These are phyloP conservation scores for Rhynchosporium secalis DNA, from an alignment of 2,329 filamentous ascomycete genomes.

Conservation along the genomic window DNA sequence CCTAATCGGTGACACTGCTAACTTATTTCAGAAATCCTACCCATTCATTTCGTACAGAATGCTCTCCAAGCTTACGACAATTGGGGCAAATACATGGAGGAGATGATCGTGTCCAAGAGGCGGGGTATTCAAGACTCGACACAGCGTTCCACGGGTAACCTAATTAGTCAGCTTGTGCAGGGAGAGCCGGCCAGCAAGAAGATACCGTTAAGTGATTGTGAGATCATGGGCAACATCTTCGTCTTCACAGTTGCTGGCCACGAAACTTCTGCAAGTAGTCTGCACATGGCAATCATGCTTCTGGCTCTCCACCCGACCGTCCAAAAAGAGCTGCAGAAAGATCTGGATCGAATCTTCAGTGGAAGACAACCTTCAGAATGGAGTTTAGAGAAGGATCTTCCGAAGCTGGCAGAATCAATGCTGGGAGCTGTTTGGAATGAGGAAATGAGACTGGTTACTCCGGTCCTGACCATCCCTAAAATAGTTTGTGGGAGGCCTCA, in stretches of 20 bases:
- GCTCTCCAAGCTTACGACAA: constrained; percentile 21
- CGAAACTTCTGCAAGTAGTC: constrained; percentile 73
- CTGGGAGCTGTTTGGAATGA: constrained; percentile 76
- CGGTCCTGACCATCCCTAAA: constrained; percentile 74
- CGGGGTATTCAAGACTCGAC: constrained; percentile 10
- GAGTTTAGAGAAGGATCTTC: constrained; percentile 68
- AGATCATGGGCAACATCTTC: constrained; percentile 72
- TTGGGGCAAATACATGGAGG: constrained; percentile 22
- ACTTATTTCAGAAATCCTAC: constrained; percentile 1
- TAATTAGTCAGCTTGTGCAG: constrained; percentile 10
- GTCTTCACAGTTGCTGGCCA: constrained; percentile 71
- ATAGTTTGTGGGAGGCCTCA: constrained; percentile 52
- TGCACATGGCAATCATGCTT: constrained; percentile 68
- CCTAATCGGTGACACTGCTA: background rate
- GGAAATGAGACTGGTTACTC: constrained; percentile 68
- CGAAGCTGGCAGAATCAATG: constrained; percentile 65
- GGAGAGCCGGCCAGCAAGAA: background rate
- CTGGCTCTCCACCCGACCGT: constrained; percentile 65
- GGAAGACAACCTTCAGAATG: constrained; percentile 59
- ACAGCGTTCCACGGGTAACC: constrained; percentile 1
- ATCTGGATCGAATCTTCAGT: constrained; percentile 65
- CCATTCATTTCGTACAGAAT: constrained; percentile 3
- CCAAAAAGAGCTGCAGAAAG: constrained; percentile 66
- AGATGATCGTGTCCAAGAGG: constrained; percentile 23
- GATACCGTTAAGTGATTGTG: constrained; percentile 46